phyloP scores from a whole-genome alignment of 2,329 filamentous ascomycete genomes.

The Metarhizium anisopliae region DNA sequence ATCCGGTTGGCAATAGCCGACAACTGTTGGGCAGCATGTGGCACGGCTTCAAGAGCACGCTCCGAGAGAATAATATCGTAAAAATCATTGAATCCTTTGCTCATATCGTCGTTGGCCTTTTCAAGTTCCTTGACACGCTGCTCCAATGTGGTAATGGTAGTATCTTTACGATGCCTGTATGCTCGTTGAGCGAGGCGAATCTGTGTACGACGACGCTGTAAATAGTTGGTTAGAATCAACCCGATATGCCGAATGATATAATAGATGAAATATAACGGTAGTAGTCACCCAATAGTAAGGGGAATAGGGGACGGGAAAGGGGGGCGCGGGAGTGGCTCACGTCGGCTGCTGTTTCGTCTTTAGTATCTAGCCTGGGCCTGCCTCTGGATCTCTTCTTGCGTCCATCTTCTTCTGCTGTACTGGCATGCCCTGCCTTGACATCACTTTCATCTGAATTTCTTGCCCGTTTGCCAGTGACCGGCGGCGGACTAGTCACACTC shows the following conservation, averaged over 20 bases:
- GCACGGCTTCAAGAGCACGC: conserved; percentile 47
- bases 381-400: conserved; percentile 57
- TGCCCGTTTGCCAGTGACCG: conserved; percentile 7
- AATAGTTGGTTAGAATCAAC: background rate
- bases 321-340: conserved; percentile 36
- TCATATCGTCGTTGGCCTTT: conserved; percentile 64
- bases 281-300: background rate
- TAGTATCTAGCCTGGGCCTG: conserved; percentile 65
- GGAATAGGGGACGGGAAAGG: background rate
- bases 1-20: conserved; percentile 50
- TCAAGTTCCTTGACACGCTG: conserved; percentile 61
- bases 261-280: background rate
- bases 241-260: background rate
- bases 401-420: conserved; percentile 30
- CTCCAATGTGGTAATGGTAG: conserved; percentile 65
- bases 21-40: conserved; percentile 49
- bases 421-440: conserved; percentile 8
- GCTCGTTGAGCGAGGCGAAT: conserved; percentile 80
- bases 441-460: conserved; percentile 8
- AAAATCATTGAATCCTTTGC: conserved; percentile 57
- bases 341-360: conserved; percentile 69
- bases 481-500: background rate
- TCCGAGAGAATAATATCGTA: conserved; percentile 51
- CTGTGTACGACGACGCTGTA: conserved; percentile 70
- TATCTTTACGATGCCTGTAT: conserved; percentile 78